These are phyloP conservation scores for Corymbia calophylla DNA, from an alignment of 441 rosid genomes.

Conservation along the genomic window DNA sequence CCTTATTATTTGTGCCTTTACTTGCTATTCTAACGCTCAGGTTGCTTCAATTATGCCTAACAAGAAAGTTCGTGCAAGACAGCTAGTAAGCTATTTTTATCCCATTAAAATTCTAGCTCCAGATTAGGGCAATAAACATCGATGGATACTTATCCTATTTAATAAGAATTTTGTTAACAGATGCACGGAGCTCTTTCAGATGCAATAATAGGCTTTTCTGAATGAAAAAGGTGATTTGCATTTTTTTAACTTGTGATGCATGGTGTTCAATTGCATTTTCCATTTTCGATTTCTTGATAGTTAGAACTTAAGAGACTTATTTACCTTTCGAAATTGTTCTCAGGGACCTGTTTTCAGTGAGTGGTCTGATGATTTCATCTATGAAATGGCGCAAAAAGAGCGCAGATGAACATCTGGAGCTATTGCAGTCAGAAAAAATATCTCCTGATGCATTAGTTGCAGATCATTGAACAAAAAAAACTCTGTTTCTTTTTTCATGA, in stretches of 20 bases:
- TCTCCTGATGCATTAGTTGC: background rate
- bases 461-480: background rate
- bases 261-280: background rate
- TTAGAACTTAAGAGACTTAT: background rate
- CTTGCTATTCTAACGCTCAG: background rate
- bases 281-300: background rate
- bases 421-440: background rate
- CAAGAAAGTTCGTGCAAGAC: conserved; percentile 8
- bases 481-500: background rate
- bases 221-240: background rate
- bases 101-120: background rate
- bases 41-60: conserved; percentile 22
- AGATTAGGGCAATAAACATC: background rate
- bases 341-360: background rate
- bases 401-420: background rate
- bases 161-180: background rate
- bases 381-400: background rate
- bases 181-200: background rate
- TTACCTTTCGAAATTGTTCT: background rate
- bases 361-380: background rate
- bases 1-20: background rate
- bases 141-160: background rate
- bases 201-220: background rate
- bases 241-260: background rate
- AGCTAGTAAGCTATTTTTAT: background rate